These are phyloP conservation scores for Talaromyces albobiverticillius DNA, from an alignment of 2,329 filamentous ascomycete species.

Conservation along the genomic window DNA sequence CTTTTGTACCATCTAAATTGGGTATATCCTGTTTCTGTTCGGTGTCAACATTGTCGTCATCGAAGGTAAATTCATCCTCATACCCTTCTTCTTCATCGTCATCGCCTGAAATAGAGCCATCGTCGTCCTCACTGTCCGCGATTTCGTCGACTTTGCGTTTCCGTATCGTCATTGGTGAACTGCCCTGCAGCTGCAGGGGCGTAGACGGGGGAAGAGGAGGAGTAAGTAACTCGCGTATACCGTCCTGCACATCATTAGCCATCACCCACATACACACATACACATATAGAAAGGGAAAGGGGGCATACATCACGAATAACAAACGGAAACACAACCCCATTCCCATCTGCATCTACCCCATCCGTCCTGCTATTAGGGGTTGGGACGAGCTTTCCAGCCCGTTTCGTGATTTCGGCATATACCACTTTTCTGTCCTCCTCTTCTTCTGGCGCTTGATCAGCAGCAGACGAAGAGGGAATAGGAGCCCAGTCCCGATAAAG, in stretches of 20 bases:
- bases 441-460: conserved; percentile 39
- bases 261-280: too few relatives aligned
- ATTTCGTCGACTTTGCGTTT: conserved; percentile 46
- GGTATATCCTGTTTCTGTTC: too few relatives aligned
- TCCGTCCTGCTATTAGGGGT: too few relatives aligned
- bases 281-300: neutral
- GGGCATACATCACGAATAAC: conserved; percentile 34
- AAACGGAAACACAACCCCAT: conserved; percentile 41
- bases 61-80: too few relatives aligned
- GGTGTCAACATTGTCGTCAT: too few relatives aligned
- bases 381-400: too few relatives aligned
- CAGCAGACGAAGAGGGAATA: conserved; percentile 23
- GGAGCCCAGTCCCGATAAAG: conserved; percentile 73
- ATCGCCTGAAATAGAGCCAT: conserved; percentile 10
- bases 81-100: too few relatives aligned
- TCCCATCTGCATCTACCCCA: too few relatives aligned
- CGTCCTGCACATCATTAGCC: neutral
- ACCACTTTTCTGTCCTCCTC: too few relatives aligned
- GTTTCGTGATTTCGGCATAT: conserved; percentile 61
- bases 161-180: conserved; percentile 20
- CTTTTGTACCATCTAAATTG: too few relatives aligned
- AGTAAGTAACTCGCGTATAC: conserved; percentile 4
- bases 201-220: conserved; percentile 8
- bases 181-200: too few relatives aligned
- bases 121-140: conserved; percentile 45